Conservation (phyloP, 345 rosid species). For the Triadica sebifera region DNA sequence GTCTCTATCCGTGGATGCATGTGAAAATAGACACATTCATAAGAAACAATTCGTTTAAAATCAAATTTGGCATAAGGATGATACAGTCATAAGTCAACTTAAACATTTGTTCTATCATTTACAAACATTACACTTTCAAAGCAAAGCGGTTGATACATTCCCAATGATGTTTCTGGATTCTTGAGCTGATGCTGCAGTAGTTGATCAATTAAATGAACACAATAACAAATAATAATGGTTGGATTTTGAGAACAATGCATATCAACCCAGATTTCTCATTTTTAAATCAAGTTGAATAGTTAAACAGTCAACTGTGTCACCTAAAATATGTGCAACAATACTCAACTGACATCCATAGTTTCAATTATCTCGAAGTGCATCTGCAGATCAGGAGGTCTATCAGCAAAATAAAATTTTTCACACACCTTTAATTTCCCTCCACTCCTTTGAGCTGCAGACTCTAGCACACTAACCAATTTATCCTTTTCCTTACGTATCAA, state of each 20-base stretch:
- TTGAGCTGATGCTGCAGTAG: no score
- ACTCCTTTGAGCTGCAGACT: constrained; percentile 39
- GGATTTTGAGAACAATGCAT: neutral
- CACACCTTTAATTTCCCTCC: constrained; percentile 50
- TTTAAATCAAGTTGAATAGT: no score
- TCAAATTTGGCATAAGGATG: no score
- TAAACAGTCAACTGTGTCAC: neutral
- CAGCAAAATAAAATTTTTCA: constrained; percentile 65
- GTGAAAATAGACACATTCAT: no score
- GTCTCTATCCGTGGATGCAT: no score
- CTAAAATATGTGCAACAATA: neutral
- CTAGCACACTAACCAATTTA: constrained; percentile 44
- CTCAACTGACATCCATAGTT: constrained; percentile 54
- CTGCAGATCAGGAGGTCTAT: constrained; percentile 51
- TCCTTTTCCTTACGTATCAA: constrained; percentile 66
- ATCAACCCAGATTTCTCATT: neutral
- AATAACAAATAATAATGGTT: neutral
- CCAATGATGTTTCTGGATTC: no score
- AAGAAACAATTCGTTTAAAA: no score
- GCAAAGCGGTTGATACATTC: no score
- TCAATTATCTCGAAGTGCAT: constrained; percentile 90
- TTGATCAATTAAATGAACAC: neutral
- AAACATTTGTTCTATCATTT: no score
- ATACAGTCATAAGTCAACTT: no score
- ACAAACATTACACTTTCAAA: no score